Conservation (phyloP, 805 yeast species). For the Metschnikowia similis region DNA sequence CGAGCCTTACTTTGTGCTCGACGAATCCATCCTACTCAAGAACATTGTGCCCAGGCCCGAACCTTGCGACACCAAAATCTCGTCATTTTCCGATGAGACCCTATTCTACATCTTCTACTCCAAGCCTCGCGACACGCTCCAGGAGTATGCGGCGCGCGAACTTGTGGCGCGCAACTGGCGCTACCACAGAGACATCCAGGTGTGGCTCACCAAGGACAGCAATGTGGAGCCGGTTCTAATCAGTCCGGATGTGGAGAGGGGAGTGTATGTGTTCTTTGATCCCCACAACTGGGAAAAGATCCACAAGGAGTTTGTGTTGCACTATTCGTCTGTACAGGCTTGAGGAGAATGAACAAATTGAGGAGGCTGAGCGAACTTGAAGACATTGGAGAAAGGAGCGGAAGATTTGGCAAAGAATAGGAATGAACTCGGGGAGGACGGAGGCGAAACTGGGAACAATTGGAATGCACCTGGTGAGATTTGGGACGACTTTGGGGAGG, state of each 20-base stretch:
- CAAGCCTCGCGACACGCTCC: conserved; percentile 87
- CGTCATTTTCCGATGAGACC: conserved; percentile 81
- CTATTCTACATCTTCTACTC: conserved; percentile 90
- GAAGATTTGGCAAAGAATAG: no score
- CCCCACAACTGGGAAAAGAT: conserved; percentile 96
- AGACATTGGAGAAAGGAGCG: no score
- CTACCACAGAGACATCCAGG: conserved; percentile 90
- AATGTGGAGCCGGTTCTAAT: conserved; percentile 79
- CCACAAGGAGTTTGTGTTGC: conserved; percentile 59
- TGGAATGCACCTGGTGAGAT: no score
- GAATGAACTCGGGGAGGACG: no score
- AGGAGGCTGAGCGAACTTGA: no score
- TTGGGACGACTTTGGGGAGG: no score
- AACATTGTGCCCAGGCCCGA: conserved; percentile 38
- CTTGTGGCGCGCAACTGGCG: conserved; percentile 93
- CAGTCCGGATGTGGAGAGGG: conserved; percentile 82
- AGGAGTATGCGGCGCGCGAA: conserved; percentile 90
- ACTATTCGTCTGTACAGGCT: conserved; percentile 38
- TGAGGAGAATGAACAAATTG: conserved; percentile 1
- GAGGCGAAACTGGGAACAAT: no score
- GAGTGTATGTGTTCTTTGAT: conserved; percentile 90
- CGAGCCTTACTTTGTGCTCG: conserved; percentile 74
- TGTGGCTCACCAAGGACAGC: conserved; percentile 95
- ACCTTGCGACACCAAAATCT: conserved; percentile 47
- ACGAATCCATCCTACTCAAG: conserved; percentile 38